Conservation (phyloP, 2,329 filamentous ascomycete species). For the Diplodia mutila region DNA sequence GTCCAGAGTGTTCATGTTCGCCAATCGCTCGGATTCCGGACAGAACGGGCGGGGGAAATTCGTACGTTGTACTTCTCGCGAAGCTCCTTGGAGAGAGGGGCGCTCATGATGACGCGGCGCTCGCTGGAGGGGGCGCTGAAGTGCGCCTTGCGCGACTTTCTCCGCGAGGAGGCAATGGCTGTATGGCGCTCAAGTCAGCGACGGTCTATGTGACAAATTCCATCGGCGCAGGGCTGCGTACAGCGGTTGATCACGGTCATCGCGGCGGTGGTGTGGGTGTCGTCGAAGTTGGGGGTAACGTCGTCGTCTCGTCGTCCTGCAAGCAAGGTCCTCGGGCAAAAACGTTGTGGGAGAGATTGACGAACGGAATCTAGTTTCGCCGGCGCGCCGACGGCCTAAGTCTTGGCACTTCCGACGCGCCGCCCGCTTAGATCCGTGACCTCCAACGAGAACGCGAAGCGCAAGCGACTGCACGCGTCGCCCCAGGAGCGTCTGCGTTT, state of each 20-base stretch:
- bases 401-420: slow-evolving; percentile 2
- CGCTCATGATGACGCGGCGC: slow-evolving; percentile 94
- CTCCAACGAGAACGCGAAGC: slow-evolving; percentile 11
- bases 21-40: slow-evolving; percentile 7
- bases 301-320: slow-evolving; percentile 26
- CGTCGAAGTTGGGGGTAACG: slow-evolving; percentile 23
- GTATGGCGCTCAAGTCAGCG: slow-evolving; percentile 21
- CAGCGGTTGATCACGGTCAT: slow-evolving; percentile 73
- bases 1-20: neutral
- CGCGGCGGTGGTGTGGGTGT: slow-evolving; percentile 44
- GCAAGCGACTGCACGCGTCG: slow-evolving; percentile 7
- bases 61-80: slow-evolving; percentile 98
- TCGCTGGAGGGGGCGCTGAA: slow-evolving; percentile 93
- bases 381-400: neutral
- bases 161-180: slow-evolving; percentile 75
- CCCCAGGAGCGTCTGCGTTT: neutral
- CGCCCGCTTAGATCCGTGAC: neutral
- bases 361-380: slow-evolving; percentile 16
- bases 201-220: neutral
- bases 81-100: slow-evolving; percentile 71
- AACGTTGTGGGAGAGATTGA: slow-evolving; percentile 25
- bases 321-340: slow-evolving; percentile 12
- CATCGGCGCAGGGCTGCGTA: slow-evolving; percentile 42
- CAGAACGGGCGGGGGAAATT: neutral
- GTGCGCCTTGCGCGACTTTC: slow-evolving; percentile 99